phyloP scores from a whole-genome alignment of 257 asterid genomes.

The Salvia splendens region DNA sequence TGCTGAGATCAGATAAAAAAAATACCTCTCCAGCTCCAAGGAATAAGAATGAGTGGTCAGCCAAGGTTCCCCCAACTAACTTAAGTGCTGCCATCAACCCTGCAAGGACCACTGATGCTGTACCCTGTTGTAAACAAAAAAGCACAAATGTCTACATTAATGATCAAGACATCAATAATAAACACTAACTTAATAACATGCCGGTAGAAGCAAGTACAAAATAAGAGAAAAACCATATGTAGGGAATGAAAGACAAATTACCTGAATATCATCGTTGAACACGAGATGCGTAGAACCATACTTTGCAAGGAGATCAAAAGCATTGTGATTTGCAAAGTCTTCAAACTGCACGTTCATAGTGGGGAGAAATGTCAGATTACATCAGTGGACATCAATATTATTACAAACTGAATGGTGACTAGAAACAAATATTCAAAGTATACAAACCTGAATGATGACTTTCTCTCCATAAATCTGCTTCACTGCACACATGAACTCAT shows the following conservation, averaged over 20 bases:
- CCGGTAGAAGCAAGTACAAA: background rate
- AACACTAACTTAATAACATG: background rate
- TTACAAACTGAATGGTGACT: slow-evolving; percentile 67
- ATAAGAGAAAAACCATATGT: background rate
- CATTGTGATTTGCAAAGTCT: slow-evolving; percentile 88
- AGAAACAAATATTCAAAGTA: slow-evolving; percentile 14
- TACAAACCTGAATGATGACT: slow-evolving; percentile 73
- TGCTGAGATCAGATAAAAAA: background rate
- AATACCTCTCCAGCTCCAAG: slow-evolving; percentile 91
- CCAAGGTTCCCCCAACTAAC: slow-evolving; percentile 64
- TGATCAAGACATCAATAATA: background rate
- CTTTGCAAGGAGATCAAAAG: slow-evolving; percentile 77
- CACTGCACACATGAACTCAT: slow-evolving; percentile 80
- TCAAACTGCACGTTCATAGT: slow-evolving; percentile 56
- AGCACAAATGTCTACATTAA: background rate
- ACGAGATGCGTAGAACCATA: slow-evolving; percentile 75
- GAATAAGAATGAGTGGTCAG: slow-evolving; percentile 73
- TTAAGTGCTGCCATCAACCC: slow-evolving; percentile 69
- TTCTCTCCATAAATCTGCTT: slow-evolving; percentile 84
- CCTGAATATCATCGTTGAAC: slow-evolving; percentile 87
- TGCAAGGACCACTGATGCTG: slow-evolving; percentile 82
- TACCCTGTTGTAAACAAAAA: slow-evolving; percentile 55
- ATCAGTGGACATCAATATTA: slow-evolving; percentile 5
- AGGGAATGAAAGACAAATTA: slow-evolving; percentile 17
- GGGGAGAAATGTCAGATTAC: slow-evolving; percentile 10